Base-by-base conservation (phyloP, 2,329 filamentous ascomycete species). In the Fusarium sambucinum region DNA sequence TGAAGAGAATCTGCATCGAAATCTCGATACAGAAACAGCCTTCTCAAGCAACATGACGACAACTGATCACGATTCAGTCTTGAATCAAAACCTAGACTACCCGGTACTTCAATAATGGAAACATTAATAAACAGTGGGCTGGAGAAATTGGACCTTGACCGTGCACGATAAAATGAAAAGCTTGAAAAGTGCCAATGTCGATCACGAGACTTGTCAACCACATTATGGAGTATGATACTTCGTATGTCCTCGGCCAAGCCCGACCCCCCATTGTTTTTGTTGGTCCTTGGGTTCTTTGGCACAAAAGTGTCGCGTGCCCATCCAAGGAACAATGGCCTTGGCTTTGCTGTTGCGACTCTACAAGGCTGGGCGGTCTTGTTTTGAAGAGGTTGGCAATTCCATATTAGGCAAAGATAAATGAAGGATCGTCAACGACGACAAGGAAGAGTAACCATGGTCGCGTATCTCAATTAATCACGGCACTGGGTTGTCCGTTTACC, bases 231-330 rank as follows among this genome's bases (percentile, higher is more conserved):
- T n/a, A n/a, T n/a, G n/a, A n/a, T n/a, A n/a, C n/a, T n/a, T n/a
- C n/a, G n/a, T n/a, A n/a, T n/a, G n/a, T n/a, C 16, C 27, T 68
- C 59, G 59, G 59, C 29, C 38, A 27, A 65, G 25, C 38, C 59
- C 64, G 59, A 59, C 48, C 42, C 45, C 45, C n/a, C 29, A 33
- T 41, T 32, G 44, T 48, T 37, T 35, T 42, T 41, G 7, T 47
- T 50, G 56, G 50, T 48, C 27, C 23, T 12, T 41, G 16, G 27
- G n/a, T 30, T 11, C 13, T 45, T 30, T 38, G 23, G 51, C 41
- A 46, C n/a, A 21, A 58, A 33, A 30, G 50, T 42, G 64, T 68
- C 65, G 65, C 59, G 65, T 68, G 65, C 53, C 30, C 50, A 21
- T 50, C 37, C 55, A 45, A 68, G 47, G 48, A 55, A 63, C 8